Conservation (phyloP, 2,329 filamentous ascomycete species). For the Drechslerella coelobrocha region DNA sequence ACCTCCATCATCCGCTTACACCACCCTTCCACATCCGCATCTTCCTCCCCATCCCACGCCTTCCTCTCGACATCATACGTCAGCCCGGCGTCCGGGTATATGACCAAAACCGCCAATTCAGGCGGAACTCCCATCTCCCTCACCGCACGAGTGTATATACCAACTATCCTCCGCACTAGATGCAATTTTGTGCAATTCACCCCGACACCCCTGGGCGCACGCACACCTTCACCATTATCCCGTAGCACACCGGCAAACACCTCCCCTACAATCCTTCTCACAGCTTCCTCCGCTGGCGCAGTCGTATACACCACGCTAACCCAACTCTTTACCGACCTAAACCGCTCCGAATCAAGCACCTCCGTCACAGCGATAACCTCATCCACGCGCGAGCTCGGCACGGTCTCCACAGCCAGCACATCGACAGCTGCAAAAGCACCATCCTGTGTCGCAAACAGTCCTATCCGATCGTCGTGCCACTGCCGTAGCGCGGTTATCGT, state of each 20-base stretch:
- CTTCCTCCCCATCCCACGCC: conserved; percentile 30
- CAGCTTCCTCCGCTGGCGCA: conserved; percentile 1
- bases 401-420: conserved; percentile 34
- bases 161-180: conserved; percentile 12
- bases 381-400: conserved; percentile 31
- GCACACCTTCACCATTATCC: no score
- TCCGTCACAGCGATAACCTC: conserved; percentile 24
- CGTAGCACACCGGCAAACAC: conserved; percentile 12
- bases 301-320: conserved; percentile 40
- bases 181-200: conserved; percentile 41
- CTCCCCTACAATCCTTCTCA: conserved; percentile 9
- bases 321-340: conserved; percentile 20
- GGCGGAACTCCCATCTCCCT: not conserved
- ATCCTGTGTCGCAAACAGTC: conserved; percentile 12
- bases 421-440: conserved; percentile 10
- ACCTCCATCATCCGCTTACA: conserved; percentile 12
- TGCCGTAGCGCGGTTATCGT: conserved; percentile 9
- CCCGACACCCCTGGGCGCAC: conserved; percentile 27
- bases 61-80: conserved; percentile 45
- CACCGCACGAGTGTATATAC: conserved; percentile 20
- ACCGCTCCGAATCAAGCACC: conserved; percentile 17
- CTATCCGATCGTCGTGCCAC: conserved; percentile 30
- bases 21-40: conserved; percentile 32
- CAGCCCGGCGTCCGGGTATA: conserved; percentile 40
- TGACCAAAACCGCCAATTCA: conserved; percentile 10